Evolutionary conservation across 768 basidiomycete species (phyloP), one percentile per base, ranked within the genome.

Genomic region (Tylopilus intermedius): DNA sequence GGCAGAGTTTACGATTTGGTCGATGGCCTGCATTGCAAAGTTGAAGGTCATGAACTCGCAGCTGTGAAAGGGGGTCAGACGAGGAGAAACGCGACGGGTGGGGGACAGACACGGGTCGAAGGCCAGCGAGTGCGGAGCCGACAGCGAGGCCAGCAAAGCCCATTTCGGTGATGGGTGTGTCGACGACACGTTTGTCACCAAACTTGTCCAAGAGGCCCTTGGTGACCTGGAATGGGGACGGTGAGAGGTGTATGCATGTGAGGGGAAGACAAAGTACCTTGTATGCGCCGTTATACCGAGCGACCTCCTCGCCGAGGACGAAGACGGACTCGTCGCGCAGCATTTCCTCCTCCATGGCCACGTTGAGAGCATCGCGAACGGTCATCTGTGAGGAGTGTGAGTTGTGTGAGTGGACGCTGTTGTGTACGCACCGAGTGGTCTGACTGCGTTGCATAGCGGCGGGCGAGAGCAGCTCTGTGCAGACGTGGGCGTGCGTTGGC

Each of bases 1-100:
- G 51, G 89, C 96, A n/a, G 96, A 98, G 81, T 99, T 99, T 73
- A 99, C 93, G 58, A 99, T 99, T 67, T 99, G 96, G 76, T 99
- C 96, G 70, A 99, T 98, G 53, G 96, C 94, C 74, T 94, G 93
- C 95, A 98, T 99, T 59, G 95, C 95, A 69, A 99, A 98, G 80
- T 99, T 98, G 80, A 95, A 98, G 14, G 95, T 98, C 95, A 97
- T 98, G 78, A 97, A 99, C 78, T 98, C 95, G 80, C 94, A 97
- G 65, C 90, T 93, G 54, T 27, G 33, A 29, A 24, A 58, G 18
- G 27, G 8, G 50, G 42, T 63, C 41, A 59, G 45, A 51, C 30
- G 56, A 30, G 14, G 44, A 21, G 44, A 42, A 22, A 47, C 2
- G 40, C 8, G 51, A 45, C 30, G 41, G 22, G 45, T 29, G 13